Percentiles rank a stretch among this genome's conserved stretches.
These are phyloP conservation scores for Boletus edulis DNA, from an alignment of 768 basidiomycete genomes.

Conservation along the genomic window DNA sequence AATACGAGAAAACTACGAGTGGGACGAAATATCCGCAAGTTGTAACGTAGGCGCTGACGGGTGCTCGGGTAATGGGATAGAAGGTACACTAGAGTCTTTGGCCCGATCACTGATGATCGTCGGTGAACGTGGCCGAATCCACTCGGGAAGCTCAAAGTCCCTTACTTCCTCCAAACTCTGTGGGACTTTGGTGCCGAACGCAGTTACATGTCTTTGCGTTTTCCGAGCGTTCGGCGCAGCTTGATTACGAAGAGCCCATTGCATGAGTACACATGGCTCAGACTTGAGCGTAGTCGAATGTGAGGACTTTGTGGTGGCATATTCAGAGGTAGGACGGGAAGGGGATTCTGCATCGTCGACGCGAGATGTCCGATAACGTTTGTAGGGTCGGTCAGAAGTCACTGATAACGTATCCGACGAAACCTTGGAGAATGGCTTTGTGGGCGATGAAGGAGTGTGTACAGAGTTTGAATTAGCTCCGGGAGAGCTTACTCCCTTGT, in stretches of 20 bases:
- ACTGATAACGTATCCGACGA: constrained; percentile 30
- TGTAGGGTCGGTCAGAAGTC: constrained; percentile 28
- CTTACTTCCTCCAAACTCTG: constrained; percentile 42
- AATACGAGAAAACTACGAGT: constrained; percentile 19
- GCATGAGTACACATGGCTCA: constrained; percentile 40
- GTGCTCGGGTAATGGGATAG: background rate
- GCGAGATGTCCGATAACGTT: constrained; percentile 25
- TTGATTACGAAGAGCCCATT: constrained; percentile 50
- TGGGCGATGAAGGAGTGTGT: constrained; percentile 15
- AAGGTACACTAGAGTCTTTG: constrained; percentile 3
- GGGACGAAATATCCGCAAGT: constrained; percentile 1
- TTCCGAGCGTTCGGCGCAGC: constrained; percentile 43
- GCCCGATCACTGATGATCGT: constrained; percentile 1
- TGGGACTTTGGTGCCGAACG: constrained; percentile 63
- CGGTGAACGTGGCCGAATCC: constrained; percentile 38
- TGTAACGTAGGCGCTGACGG: constrained; percentile 13
- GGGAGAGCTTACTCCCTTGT: constrained; percentile 21
- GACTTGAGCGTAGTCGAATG: constrained; percentile 14
- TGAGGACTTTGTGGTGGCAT: constrained; percentile 5
- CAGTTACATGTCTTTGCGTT: constrained; percentile 50
- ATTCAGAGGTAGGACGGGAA: constrained; percentile 24
- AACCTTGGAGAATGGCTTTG: constrained; percentile 28
- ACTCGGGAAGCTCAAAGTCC: constrained; percentile 59
- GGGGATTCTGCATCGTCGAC: constrained; percentile 23
- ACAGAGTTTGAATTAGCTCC: constrained; percentile 11